Base-by-base conservation (phyloP, 164 flowering plant species). In the Vitis cinerea region DNA sequence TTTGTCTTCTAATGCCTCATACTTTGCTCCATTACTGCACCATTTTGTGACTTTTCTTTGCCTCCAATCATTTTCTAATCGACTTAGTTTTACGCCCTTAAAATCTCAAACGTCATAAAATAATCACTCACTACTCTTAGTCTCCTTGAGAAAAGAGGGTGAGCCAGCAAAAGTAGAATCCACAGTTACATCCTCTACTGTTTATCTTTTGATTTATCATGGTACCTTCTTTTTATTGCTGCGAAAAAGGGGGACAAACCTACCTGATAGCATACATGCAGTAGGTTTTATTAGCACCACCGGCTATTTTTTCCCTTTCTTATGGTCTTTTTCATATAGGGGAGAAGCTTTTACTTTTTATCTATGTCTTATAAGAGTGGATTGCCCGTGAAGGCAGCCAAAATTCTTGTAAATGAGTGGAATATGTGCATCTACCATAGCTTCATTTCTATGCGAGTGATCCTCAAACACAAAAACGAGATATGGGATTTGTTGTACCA, bases 241-340 rank as follows among this genome's bases (percentile, higher is more conserved):
- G 56, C 59, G 52, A 19, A 74, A 74, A 59, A 55, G 10, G 61
- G 68, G 57, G 72, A 64, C 77, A 69, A 59, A 56, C 30, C 52
- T 37, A 37, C 66, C 64, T 56, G 37, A 10, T 56, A 17, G 9
- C 15, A 13, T 59, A 54, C 19, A 54, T 52, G 9, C 10, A 70
- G 65, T 61, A 14, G 59, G 72, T 59, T 68, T 37, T 50, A 49
- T 50, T 68, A 29, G 57, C 61, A 58, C 11, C 12, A 3, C 10
- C 4, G 37, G 30, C 5, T 58, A 1, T 10, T 8, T 27, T 55
- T n/a, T 2, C 19, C 9, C 29, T 27, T 19, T 57, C 19, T 17
- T 8, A 6, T 19, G 29, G 10, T n/a, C 17, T 17, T 55, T 55
- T 55, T n/a, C 44, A 37, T 37, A 6, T 37, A 37, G 44, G 44